These are phyloP conservation scores for Arabidopsis lyrata DNA, from an alignment of 441 rosid species.

Conservation along the genomic window DNA sequence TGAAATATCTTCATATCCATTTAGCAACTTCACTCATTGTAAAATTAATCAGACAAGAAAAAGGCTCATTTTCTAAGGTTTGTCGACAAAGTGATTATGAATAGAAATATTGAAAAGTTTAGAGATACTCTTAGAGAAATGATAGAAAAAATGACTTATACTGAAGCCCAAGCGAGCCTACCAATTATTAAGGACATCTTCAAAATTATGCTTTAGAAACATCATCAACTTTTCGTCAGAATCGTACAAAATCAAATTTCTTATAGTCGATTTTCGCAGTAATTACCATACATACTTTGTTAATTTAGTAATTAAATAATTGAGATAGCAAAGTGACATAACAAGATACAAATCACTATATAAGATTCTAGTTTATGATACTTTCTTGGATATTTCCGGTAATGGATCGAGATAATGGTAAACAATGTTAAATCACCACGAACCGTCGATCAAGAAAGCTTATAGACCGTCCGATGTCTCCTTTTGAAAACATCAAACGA, in stretches of 20 bases:
- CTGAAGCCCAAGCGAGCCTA: too few species aligned
- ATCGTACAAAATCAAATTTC: neutral
- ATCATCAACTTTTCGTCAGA: neutral
- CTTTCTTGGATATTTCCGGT: neutral
- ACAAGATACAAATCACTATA: neutral
- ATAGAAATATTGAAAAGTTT: too few species aligned
- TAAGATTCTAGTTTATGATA: constrained; percentile 14
- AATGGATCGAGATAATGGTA: constrained; percentile 3
- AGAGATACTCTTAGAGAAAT: too few species aligned
- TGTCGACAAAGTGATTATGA: too few species aligned
- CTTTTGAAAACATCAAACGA: constrained; percentile 8
- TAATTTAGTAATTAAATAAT: neutral
- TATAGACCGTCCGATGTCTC: constrained; percentile 21
- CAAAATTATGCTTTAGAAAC: neutral
- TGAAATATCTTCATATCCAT: neutral
- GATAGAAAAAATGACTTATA: too few species aligned
- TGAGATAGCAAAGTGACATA: neutral
- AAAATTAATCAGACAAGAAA: neutral
- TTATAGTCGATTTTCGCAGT: neutral
- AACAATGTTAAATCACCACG: constrained; percentile 11
- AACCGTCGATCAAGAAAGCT: constrained; percentile 25
- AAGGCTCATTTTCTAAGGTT: too few species aligned
- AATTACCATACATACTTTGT: neutral
- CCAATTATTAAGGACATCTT: too few species aligned
- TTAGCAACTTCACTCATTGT: neutral